Evolutionary conservation across 1,139 yeast species (phyloP).

Genomic region (Meyerozyma sp.): DNA sequence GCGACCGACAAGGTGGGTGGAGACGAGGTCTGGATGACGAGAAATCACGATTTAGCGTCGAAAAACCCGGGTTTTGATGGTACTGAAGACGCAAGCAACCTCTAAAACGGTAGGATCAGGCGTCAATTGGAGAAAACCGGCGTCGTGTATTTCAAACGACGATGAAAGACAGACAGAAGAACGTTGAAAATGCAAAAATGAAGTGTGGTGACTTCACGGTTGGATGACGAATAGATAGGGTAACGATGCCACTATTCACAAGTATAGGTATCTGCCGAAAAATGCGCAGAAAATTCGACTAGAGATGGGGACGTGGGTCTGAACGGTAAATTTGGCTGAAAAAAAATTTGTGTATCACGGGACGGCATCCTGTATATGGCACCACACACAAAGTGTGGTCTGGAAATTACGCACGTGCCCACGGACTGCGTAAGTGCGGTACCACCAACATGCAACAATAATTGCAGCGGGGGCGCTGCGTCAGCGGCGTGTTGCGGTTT

Average conservation of each 20-base stretch:
- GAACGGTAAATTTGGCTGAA: neutral
- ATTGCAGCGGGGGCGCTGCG: too few species aligned
- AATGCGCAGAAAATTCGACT: neutral
- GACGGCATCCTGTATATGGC: neutral
- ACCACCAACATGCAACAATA: too few species aligned
- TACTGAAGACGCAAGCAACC: neutral
- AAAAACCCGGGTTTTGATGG: neutral
- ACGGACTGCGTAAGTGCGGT: neutral
- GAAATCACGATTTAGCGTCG: neutral
- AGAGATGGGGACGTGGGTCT: neutral
- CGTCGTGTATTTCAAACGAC: neutral
- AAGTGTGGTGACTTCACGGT: neutral
- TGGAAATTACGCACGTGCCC: neutral
- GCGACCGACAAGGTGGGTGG: neutral
- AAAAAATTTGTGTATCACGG: slow-evolving; percentile 1
- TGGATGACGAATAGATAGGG: neutral
- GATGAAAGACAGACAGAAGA: neutral
- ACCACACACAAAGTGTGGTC: neutral
- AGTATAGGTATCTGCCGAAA: neutral
- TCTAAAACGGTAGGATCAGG: neutral
- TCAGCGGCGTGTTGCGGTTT: too few species aligned
- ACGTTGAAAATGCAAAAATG: neutral
- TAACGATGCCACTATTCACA: neutral
- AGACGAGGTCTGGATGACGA: neutral
- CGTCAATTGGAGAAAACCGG: neutral